Conservation (phyloP, 257 asterid species). For the Anisodus acutangulus region DNA sequence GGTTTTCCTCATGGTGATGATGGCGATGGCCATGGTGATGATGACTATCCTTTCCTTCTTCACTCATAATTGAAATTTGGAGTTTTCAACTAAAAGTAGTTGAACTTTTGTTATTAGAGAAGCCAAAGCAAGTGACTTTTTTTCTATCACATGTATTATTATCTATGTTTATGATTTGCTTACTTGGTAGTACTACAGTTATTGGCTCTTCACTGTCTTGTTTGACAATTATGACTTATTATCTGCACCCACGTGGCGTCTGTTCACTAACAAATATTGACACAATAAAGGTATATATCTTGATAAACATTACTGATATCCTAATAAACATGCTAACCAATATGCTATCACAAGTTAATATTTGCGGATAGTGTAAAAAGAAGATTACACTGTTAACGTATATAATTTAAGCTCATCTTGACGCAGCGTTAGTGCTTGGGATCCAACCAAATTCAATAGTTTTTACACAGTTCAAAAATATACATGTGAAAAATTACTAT, state of each 20-base stretch:
- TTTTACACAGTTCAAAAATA: too few relatives aligned
- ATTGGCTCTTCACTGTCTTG: neutral
- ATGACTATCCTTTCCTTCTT: conserved; percentile 50
- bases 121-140: neutral
- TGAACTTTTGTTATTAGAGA: neutral
- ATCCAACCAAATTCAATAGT: too few relatives aligned
- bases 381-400: neutral
- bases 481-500: neutral
- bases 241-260: neutral
- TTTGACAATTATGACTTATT: neutral
- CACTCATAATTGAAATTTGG: conserved; percentile 48
- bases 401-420: neutral
- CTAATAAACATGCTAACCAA: neutral
- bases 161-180: neutral
- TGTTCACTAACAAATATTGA: neutral
- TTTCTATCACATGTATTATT: neutral
- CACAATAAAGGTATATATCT: neutral
- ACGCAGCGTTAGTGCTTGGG: neutral
- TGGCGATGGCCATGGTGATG: conserved; percentile 36
- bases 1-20: conserved; percentile 22
- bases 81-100: neutral
- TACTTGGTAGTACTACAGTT: neutral
- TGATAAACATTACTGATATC: neutral
- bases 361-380: neutral
- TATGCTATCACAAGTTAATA: too few relatives aligned